Conservation (phyloP, 2,329 filamentous ascomycete species). For the Venturia oleaginea region DNA sequence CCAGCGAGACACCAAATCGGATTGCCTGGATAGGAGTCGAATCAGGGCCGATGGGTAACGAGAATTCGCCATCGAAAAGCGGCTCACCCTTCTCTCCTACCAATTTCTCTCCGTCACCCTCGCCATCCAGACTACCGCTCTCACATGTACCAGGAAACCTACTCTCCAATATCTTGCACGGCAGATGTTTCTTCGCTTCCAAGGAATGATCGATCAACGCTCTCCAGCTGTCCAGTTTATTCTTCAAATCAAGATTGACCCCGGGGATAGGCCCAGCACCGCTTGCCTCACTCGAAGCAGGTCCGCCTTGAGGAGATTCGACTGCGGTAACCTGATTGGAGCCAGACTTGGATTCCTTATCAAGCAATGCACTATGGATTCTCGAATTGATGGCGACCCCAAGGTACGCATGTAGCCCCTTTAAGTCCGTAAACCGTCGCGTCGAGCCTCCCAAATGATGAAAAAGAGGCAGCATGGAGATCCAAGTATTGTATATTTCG, state of each 20-base stretch:
- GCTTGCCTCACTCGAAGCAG: neutral
- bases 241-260: neutral
- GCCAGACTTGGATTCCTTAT: constrained; percentile 19
- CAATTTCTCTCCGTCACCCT: constrained; percentile 20
- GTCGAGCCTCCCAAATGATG: constrained; percentile 25
- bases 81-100: constrained; percentile 26
- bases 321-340: constrained; percentile 17
- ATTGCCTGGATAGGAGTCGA: constrained; percentile 37
- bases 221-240: neutral
- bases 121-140: constrained; percentile 16
- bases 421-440: constrained; percentile 28
- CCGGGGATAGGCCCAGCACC: neutral
- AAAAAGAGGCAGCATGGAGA: constrained; percentile 25
- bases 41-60: constrained; percentile 31
- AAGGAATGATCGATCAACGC: neutral
- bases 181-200: constrained; percentile 18
- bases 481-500: constrained; percentile 22
- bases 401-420: constrained; percentile 33
- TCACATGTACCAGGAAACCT: constrained; percentile 19
- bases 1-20: constrained; percentile 32
- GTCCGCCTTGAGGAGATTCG: constrained; percentile 17
- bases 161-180: constrained; percentile 29
- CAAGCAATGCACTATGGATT: constrained; percentile 27
- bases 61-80: constrained; percentile 27
- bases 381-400: constrained; percentile 31